Percentiles rank a stretch among this genome's conserved stretches.
Evolutionary conservation across 192 early-diverging fungal genomes (phyloP).

Genomic region (Coemansia sp.): DNA sequence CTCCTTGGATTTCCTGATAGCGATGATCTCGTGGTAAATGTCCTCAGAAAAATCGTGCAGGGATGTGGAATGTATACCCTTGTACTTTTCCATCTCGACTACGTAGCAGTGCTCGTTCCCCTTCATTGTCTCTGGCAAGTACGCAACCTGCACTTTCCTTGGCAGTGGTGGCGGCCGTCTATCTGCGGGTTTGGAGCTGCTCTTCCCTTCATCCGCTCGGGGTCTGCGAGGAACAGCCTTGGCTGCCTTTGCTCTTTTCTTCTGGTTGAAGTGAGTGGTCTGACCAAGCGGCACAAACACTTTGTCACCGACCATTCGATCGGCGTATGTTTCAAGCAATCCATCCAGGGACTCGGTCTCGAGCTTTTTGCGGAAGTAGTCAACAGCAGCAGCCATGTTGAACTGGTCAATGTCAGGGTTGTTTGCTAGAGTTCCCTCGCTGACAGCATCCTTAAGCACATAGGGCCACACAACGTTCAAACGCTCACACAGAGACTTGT

Average conservation of each 20-base stretch:
- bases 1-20: neutral
- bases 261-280: neutral
- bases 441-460: slow-evolving; percentile 34
- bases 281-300: neutral
- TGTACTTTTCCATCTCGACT: neutral
- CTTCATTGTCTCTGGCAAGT: slow-evolving; percentile 32
- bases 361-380: slow-evolving; percentile 20
- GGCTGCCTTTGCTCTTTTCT: neutral
- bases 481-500: neutral
- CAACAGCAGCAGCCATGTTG: slow-evolving; percentile 12
- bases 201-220: neutral
- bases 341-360: slow-evolving; percentile 7
- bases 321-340: slow-evolving; percentile 18
- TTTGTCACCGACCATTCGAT: slow-evolving; percentile 10
- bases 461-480: slow-evolving; percentile 25
- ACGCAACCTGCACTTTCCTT: neutral
- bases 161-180: neutral
- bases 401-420: slow-evolving; percentile 17
- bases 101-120: slow-evolving; percentile 6
- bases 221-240: neutral
- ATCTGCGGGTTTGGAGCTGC: neutral
- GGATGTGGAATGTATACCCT: neutral
- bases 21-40: neutral
- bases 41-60: slow-evolving; percentile 25
- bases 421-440: slow-evolving; percentile 15